A percentile compares a stretch with the other conserved stretches of the same genome.
Evolutionary conservation across 257 asterid species (phyloP).

Genomic region (Rubia yunnanensis): DNA sequence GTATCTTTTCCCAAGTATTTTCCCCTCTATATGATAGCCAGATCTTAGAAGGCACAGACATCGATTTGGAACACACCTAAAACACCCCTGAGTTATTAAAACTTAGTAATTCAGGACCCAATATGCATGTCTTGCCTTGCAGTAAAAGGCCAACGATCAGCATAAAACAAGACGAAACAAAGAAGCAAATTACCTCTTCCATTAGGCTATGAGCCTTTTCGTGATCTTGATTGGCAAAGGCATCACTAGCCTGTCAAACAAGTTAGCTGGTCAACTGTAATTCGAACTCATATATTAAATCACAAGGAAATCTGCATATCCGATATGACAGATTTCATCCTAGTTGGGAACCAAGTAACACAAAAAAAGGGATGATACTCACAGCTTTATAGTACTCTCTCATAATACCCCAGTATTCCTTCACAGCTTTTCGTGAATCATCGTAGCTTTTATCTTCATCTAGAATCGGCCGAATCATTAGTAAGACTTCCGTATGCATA

Average conservation of each 20-base stretch:
- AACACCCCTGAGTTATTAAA: background rate
- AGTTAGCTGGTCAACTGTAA: slow-evolving; percentile 1
- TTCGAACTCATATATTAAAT: background rate
- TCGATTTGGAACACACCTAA: background rate
- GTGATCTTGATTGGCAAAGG: slow-evolving; percentile 31
- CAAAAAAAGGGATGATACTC: slow-evolving; percentile 16
- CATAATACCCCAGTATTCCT: slow-evolving; percentile 54
- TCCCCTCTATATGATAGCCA: background rate
- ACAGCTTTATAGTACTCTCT: slow-evolving; percentile 66
- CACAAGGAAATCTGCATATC: slow-evolving; percentile 8
- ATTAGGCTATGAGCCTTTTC: slow-evolving; percentile 31
- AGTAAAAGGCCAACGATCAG: background rate
- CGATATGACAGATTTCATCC: slow-evolving; percentile 6
- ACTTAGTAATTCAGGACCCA: background rate
- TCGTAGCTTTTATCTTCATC: slow-evolving; percentile 53
- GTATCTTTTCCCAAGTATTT: background rate
- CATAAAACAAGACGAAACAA: slow-evolving; percentile 11
- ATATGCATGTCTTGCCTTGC: background rate
- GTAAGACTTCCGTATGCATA: background rate
- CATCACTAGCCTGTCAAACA: slow-evolving; percentile 56
- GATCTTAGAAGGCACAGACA: background rate
- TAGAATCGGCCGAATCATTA: slow-evolving; percentile 9
- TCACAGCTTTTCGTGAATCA: slow-evolving; percentile 44
- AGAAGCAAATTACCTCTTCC: slow-evolving; percentile 42
- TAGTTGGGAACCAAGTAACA: background rate